These are phyloP conservation scores for Microdochium nivale DNA, from an alignment of 2,329 filamentous ascomycete species.

Conservation along the genomic window DNA sequence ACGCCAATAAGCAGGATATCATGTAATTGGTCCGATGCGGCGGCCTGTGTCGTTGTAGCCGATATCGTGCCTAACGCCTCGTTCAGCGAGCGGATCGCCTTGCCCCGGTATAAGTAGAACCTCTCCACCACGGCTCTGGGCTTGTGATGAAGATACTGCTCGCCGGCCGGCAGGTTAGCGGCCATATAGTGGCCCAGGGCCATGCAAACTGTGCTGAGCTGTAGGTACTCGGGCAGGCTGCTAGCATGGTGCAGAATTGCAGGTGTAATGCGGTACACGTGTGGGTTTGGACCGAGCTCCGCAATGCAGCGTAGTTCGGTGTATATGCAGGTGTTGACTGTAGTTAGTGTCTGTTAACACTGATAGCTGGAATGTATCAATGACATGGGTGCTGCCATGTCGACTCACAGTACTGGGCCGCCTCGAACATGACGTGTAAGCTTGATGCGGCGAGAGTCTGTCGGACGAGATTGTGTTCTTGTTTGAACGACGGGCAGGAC, in stretches of 20 bases:
- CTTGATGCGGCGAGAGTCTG: too few species aligned
- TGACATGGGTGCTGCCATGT: conserved; percentile 1
- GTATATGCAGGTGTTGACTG: conserved; percentile 21
- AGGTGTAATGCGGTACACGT: conserved; percentile 16
- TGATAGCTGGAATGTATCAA: not conserved
- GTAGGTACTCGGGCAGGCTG: conserved; percentile 17
- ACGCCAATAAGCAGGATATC: conserved; percentile 22
- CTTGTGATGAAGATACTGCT: not conserved
- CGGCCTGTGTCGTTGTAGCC: conserved; percentile 9
- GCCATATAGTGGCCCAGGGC: conserved; percentile 21
- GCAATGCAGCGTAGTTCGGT: conserved; percentile 11
- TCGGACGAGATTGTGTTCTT: too few species aligned
- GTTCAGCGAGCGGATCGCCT: conserved; percentile 20
- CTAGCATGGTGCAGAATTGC: conserved; percentile 8
- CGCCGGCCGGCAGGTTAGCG: conserved; percentile 12
- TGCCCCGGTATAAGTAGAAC: conserved; percentile 21
- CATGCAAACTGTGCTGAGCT: conserved; percentile 20
- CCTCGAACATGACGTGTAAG: not conserved
- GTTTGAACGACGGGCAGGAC: not conserved
- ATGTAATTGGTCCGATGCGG: not conserved
- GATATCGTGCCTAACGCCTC: conserved; percentile 10
- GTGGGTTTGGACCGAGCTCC: conserved; percentile 14
- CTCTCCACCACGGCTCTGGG: conserved; percentile 11
- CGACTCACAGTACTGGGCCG: conserved; percentile 6
- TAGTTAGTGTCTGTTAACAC: too few species aligned